A percentile compares a stretch with the other conserved stretches of the same genome.
phyloP scores from a whole-genome alignment of 2,329 filamentous ascomycete species.

The Aulographum hederae region DNA sequence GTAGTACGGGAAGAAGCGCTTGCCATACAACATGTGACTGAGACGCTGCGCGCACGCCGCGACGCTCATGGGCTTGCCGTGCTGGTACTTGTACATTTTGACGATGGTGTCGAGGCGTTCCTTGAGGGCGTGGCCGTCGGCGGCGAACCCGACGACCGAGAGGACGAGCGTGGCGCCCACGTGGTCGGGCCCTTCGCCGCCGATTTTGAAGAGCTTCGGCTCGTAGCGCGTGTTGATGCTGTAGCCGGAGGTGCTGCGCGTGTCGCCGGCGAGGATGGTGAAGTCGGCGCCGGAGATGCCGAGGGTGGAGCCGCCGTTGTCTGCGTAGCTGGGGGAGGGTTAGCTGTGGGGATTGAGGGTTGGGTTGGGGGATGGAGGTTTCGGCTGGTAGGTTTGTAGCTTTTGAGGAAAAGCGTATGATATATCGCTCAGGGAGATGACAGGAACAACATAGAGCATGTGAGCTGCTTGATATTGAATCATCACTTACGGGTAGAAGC shows the following conservation, averaged over 20 bases:
- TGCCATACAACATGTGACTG: conserved; percentile 88
- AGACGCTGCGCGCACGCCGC: conserved; percentile 88
- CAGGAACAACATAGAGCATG: no score
- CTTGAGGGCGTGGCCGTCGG: conserved; percentile 83
- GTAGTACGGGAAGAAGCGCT: conserved; percentile 99
- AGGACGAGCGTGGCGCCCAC: conserved; percentile 74
- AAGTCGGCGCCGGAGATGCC: conserved; percentile 90
- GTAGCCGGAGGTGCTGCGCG: conserved; percentile 80
- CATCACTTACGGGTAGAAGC: conserved; percentile 91
- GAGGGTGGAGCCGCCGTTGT: conserved; percentile 92
- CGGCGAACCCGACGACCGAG: conserved; percentile 88
- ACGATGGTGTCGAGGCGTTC: conserved; percentile 86
- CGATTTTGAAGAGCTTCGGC: conserved; percentile 95
- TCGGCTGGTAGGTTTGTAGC: no score
- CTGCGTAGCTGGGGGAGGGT: conserved; percentile 53
- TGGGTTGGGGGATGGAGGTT: no score
- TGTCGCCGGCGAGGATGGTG: conserved; percentile 93
- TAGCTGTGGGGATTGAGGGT: conserved; percentile 5
- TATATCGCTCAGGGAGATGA: no score
- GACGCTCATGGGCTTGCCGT: conserved; percentile 90
- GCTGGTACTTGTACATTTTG: conserved; percentile 98
- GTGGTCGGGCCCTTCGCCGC: conserved; percentile 72
- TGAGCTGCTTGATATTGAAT: no score
- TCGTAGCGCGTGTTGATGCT: conserved; percentile 95
- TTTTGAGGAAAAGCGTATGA: no score